A percentile compares a stretch with the other conserved stretches of the same genome.
phyloP scores from a whole-genome alignment of 2,329 filamentous ascomycete species.

The Colletotrichum navitas region DNA sequence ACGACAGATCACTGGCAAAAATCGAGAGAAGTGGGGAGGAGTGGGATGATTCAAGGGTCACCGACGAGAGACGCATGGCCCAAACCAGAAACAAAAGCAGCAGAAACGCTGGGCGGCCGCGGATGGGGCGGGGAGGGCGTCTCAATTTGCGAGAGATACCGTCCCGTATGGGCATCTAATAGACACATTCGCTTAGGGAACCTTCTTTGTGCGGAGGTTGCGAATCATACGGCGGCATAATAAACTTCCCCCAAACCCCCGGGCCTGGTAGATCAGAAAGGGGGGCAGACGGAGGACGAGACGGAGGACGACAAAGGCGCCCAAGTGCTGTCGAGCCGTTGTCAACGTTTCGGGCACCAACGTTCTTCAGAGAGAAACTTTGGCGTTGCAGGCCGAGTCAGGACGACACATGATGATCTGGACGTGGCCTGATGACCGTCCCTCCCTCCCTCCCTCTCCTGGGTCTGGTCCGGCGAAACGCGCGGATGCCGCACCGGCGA shows the following conservation, averaged over 20 bases:
- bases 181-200: not conserved
- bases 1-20: not conserved
- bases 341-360: not conserved
- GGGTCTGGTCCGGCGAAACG: not conserved
- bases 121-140: not conserved
- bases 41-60: too few relatives aligned
- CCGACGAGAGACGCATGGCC: not conserved
- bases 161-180: not conserved
- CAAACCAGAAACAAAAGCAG: not conserved
- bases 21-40: not conserved
- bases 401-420: conserved; percentile 26
- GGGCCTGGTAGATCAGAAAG: conserved; percentile 16
- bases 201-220: not conserved
- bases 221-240: conserved; percentile 19
- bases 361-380: not conserved
- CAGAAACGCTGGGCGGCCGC: not conserved
- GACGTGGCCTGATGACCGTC: not conserved
- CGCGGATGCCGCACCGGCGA: not conserved
- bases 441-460: too few relatives aligned
- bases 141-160: not conserved
- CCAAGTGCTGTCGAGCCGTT: not conserved
- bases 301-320: not conserved
- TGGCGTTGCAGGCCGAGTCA: conserved; percentile 34
- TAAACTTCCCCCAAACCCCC: conserved; percentile 9
- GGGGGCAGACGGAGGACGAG: not conserved